phyloP scores from a whole-genome alignment of 306 rosid genomes.

The Cicer judaicum region DNA sequence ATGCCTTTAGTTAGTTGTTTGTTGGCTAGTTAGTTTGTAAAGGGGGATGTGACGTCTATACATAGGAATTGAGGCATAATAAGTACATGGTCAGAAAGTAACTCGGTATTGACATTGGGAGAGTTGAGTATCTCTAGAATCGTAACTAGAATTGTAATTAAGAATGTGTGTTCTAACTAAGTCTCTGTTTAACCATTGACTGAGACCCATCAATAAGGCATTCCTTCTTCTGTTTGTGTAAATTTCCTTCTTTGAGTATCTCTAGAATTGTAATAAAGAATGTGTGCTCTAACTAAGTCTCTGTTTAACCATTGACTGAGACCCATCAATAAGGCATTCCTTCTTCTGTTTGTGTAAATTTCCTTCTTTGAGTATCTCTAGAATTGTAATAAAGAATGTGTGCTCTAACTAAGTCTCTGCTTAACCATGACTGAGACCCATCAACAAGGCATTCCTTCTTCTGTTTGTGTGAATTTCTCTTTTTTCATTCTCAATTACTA shows the following conservation, averaged over 20 bases:
- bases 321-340: constrained; percentile 7
- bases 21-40: neutral
- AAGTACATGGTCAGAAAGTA: neutral
- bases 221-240: neutral
- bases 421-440: neutral
- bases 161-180: neutral
- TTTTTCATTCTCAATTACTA: neutral
- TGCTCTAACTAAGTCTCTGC: neutral
- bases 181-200: neutral
- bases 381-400: neutral
- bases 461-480: neutral
- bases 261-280: neutral
- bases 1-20: neutral
- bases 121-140: no score
- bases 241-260: neutral
- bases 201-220: constrained; percentile 6
- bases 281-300: neutral
- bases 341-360: neutral
- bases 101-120: neutral
- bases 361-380: neutral
- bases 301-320: neutral
- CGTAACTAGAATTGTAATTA: neutral
- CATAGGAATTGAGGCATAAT: neutral
- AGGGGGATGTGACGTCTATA: neutral
- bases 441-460: constrained; percentile 3